Evolutionary conservation across 257 asterid species (phyloP), one percentile per base, ranked within the genome.

Genomic region (Nicotiana noctiflora): DNA sequence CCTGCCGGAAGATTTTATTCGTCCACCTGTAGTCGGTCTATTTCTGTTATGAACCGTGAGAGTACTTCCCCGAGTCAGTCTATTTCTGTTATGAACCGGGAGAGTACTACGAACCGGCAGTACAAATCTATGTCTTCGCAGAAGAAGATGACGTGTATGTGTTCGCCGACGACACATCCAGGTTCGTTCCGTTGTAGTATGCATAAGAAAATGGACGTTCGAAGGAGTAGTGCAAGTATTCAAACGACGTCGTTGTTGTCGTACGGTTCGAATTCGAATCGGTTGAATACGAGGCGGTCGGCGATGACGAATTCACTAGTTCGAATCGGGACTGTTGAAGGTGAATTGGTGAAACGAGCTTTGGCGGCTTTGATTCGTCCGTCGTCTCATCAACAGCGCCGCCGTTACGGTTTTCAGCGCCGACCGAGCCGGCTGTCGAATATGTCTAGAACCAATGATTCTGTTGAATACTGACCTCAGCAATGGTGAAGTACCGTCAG

Each of bases 151-250:
- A 79, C 88, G 27, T 91, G 95, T 46, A 84, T 88, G 92, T 91
- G 95, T 72, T 88, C 95, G 9, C 95, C 93, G 1, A 89, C 93
- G 0, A 91, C 79, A 51, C 93, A 91, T 83, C 93, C 93, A 6
- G 95, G 95, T 10, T 91, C 95, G 21, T 91, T 89, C 81, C 81
- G 95, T 17, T 91, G 95, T 86, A 84, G 93, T 68, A 78, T 89
- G 40, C 95, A 91, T 77, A 91, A 88, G 80, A 80, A 23, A 11
- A 61, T 37, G 21, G 32, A 75, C 13, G 53, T 55, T 17, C 19
- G 78, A 21, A 10, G 40, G 8, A 49, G 76, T 40, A 51, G 61
- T 8, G 1, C 1, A 2, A 77, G 34, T 0, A 0, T 78, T 27
- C 77, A 70, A 72, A 82, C 88, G 82, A 53, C 77, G 80, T 79